A percentile compares a stretch with the other conserved stretches of the same genome.
phyloP scores from a whole-genome alignment of 106 monocot genomes.

The Acanthochlamys bracteata region DNA sequence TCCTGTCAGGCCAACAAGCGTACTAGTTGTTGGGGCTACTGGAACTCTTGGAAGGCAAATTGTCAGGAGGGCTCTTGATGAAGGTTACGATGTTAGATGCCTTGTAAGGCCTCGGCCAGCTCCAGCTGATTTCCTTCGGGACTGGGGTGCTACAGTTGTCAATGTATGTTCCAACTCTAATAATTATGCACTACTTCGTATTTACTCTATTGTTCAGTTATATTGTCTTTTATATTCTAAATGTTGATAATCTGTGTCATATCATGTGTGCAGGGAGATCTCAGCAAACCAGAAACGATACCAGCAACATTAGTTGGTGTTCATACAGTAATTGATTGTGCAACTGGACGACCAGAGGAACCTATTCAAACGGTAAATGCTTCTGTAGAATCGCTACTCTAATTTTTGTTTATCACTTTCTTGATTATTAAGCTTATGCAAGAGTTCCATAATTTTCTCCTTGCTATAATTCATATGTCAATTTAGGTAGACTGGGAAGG shows the following conservation, averaged over 20 bases:
- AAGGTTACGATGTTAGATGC: slow-evolving; percentile 97
- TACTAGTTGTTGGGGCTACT: slow-evolving; percentile 87
- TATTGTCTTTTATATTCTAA: not conserved
- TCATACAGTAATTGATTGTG: slow-evolving; percentile 95
- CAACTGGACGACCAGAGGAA: slow-evolving; percentile 98
- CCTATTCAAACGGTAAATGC: slow-evolving; percentile 64
- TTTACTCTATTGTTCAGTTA: not conserved
- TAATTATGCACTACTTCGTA: not conserved
- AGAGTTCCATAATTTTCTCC: not conserved
- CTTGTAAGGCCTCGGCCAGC: slow-evolving; percentile 95
- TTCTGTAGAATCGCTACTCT: not conserved
- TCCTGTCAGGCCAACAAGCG: slow-evolving; percentile 82
- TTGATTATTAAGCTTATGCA: not conserved
- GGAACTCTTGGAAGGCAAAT: slow-evolving; percentile 92
- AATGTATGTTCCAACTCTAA: slow-evolving; percentile 53
- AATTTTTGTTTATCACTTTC: not conserved
- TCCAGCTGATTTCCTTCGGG: slow-evolving; percentile 91
- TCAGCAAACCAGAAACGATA: slow-evolving; percentile 95
- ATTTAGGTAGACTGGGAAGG: slow-evolving; percentile 99
- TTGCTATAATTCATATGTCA: slow-evolving; percentile 23
- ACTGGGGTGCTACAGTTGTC: slow-evolving; percentile 97
- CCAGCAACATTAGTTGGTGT: slow-evolving; percentile 94
- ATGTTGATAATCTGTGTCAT: not conserved
- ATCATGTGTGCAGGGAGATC: slow-evolving; percentile 51
- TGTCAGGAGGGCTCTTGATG: slow-evolving; percentile 86